phyloP scores from a whole-genome alignment of 257 asterid species.

The Avicennia marina region DNA sequence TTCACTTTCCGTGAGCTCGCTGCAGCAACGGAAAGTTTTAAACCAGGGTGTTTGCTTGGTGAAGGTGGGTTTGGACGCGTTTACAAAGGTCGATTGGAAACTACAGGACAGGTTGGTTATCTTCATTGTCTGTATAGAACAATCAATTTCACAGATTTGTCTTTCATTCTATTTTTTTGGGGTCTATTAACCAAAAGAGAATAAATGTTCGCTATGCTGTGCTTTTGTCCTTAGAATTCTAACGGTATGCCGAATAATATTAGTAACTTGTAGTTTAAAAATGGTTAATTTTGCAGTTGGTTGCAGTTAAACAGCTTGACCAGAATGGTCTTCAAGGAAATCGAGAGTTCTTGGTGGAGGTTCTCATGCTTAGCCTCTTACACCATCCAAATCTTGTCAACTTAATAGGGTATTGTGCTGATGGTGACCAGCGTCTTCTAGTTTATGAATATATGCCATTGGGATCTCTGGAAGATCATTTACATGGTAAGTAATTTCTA shows the following conservation, averaged over 20 bases:
- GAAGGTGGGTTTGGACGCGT: slow-evolving; percentile 99
- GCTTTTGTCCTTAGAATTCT: not conserved
- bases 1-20: slow-evolving; percentile 92
- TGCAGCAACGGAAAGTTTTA: slow-evolving; percentile 77
- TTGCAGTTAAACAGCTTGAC: slow-evolving; percentile 93
- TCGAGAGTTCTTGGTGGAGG: slow-evolving; percentile 92
- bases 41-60: slow-evolving; percentile 71
- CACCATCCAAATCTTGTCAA: slow-evolving; percentile 89
- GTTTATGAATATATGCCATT: slow-evolving; percentile 94
- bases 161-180: slow-evolving; percentile 4
- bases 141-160: not conserved
- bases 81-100: slow-evolving; percentile 72
- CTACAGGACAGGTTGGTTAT: slow-evolving; percentile 73
- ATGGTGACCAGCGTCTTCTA: slow-evolving; percentile 92
- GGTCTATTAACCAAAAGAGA: not conserved
- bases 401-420: slow-evolving; percentile 97
- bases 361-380: slow-evolving; percentile 93
- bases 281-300: slow-evolving; percentile 46
- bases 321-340: slow-evolving; percentile 93
- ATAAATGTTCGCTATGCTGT: not conserved
- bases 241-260: not conserved
- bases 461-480: slow-evolving; percentile 96
- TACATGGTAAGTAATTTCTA: slow-evolving; percentile 80
- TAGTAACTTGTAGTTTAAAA: slow-evolving; percentile 10
- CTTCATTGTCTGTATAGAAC: not conserved